Conservation (phyloP, 139 green algal genomes). For the Zygnema cylindricum region DNA sequence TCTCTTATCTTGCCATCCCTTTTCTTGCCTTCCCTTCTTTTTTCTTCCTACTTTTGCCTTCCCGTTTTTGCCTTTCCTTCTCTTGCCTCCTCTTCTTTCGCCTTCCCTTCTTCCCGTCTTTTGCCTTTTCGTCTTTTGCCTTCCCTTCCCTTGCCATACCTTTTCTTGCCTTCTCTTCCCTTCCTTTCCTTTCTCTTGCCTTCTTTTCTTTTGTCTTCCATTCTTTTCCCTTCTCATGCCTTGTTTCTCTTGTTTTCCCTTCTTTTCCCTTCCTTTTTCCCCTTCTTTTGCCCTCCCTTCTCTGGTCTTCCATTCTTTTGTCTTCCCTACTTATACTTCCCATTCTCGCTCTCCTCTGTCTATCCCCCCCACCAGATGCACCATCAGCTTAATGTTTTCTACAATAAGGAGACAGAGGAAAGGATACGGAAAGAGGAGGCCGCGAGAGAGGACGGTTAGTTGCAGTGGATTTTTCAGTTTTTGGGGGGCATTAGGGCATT, state of each 20-base stretch:
- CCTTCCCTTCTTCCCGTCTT: neutral
- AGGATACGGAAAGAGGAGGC: slow-evolving; percentile 36
- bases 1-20: neutral
- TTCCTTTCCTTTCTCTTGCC: neutral
- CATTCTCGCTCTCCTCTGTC: no score
- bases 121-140: neutral
- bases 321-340: neutral
- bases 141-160: neutral
- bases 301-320: neutral
- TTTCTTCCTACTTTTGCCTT: neutral
- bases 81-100: neutral
- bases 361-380: no score
- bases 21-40: neutral
- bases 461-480: neutral
- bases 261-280: neutral
- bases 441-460: slow-evolving; percentile 7
- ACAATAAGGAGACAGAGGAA: slow-evolving; percentile 42
- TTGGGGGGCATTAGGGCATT: no score
- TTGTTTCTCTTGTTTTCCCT: neutral
- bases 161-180: neutral
- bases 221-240: neutral
- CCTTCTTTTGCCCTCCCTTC: neutral
- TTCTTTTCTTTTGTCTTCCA: neutral
- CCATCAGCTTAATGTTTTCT: slow-evolving; percentile 35
- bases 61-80: neutral